Conservation (phyloP, 176 grass and related monocot species). For the Oryza rufipogon region DNA sequence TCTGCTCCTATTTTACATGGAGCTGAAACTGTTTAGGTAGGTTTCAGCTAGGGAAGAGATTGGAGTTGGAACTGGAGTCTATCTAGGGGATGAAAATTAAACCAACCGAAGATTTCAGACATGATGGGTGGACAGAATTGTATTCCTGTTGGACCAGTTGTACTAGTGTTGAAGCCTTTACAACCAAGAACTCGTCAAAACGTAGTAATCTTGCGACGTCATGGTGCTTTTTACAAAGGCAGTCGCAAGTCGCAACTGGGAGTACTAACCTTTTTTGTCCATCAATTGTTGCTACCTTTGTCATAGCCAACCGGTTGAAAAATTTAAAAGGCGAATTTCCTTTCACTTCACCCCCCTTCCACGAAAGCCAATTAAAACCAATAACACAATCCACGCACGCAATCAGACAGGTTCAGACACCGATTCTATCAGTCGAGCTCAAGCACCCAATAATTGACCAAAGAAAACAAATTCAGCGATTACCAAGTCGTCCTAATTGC, state of each 20-base stretch:
- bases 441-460: constrained; percentile 27
- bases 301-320: background rate
- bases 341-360: constrained; percentile 1
- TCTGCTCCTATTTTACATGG: no score
- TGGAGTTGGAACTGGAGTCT: background rate
- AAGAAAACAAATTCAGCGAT: background rate
- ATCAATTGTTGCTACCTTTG: background rate
- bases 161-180: background rate
- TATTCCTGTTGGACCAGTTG: background rate
- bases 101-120: background rate
- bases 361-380: background rate
- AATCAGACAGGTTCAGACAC: background rate
- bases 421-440: background rate
- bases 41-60: no score
- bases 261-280: background rate
- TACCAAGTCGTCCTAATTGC: background rate
- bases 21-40: no score
- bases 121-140: background rate
- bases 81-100: background rate
- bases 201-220: background rate
- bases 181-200: background rate
- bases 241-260: background rate
- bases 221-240: background rate
- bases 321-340: background rate
- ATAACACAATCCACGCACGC: constrained; percentile 31